phyloP scores from a whole-genome alignment of 2,329 filamentous ascomycete genomes.

The Claviceps lovelessii region DNA sequence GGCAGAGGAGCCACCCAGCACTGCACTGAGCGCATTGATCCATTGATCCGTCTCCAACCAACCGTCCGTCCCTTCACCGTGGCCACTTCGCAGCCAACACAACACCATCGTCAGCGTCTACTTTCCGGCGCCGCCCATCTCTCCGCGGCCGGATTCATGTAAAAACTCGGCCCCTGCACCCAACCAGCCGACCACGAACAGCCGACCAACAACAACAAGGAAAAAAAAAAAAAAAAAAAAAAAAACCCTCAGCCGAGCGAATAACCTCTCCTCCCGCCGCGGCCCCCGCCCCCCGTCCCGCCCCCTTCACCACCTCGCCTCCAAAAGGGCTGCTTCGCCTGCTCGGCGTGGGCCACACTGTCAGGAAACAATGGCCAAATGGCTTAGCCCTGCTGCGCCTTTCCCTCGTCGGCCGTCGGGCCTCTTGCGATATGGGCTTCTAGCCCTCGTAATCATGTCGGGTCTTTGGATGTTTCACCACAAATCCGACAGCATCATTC shows the following conservation, averaged over 20 bases:
- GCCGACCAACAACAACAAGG: too few species aligned
- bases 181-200: too few species aligned
- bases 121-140: too few species aligned
- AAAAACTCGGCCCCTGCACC: neutral
- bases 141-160: neutral
- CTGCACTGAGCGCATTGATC: too few species aligned
- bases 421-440: constrained; percentile 26
- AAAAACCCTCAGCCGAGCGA: neutral
- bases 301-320: neutral
- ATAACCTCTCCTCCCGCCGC: neutral
- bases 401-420: constrained; percentile 19
- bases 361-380: constrained; percentile 5
- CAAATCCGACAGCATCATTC: constrained; percentile 6
- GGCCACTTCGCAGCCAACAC: neutral
- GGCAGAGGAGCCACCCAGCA: too few species aligned
- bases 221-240: too few species aligned
- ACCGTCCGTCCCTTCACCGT: neutral
- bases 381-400: constrained; percentile 3
- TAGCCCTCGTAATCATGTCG: constrained; percentile 22
- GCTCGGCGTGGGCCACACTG: neutral
- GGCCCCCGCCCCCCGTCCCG: neutral
- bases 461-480: constrained; percentile 16
- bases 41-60: neutral
- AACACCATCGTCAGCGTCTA: neutral
- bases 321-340: neutral